phyloP scores from a whole-genome alignment of 78 protist species.

The Dictyostelium capitatum region DNA sequence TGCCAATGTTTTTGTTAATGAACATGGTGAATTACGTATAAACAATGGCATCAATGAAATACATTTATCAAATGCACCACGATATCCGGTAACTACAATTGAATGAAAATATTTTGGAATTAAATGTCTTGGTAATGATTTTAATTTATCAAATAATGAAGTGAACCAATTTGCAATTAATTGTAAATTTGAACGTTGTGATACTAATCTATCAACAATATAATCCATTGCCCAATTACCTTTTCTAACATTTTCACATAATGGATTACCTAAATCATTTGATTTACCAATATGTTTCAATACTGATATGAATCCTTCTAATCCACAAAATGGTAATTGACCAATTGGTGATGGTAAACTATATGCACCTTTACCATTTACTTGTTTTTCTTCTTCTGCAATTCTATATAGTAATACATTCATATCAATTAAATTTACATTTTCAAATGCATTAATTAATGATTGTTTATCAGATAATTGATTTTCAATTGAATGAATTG shows the following conservation, averaged over 20 bases:
- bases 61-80: constrained; percentile 4
- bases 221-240: constrained; percentile 93
- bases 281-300: constrained; percentile 2
- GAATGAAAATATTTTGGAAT: constrained; percentile 79
- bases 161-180: constrained; percentile 20
- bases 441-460: not conserved
- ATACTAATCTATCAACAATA: constrained; percentile 55
- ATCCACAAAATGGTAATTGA: constrained; percentile 64
- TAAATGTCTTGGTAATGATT: constrained; percentile 72
- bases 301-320: constrained; percentile 40
- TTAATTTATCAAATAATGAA: constrained; percentile 30
- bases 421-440: constrained; percentile 54
- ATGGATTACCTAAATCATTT: constrained; percentile 90
- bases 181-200: not conserved
- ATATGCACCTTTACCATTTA: constrained; percentile 41
- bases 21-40: not conserved
- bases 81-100: constrained; percentile 33
- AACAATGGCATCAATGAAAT: constrained; percentile 45
- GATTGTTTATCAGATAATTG: not conserved
- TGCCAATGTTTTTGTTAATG: constrained; percentile 63
- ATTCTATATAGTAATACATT: constrained; percentile 81
- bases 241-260: constrained; percentile 84
- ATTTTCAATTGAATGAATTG: constrained; percentile 11
- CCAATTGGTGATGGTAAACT: constrained; percentile 38
- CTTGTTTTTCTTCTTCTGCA: constrained; percentile 71